Percentiles rank a stretch among this genome's conserved stretches.
These are phyloP conservation scores for Quercus cerris DNA, from an alignment of 306 rosid species.

Conservation along the genomic window DNA sequence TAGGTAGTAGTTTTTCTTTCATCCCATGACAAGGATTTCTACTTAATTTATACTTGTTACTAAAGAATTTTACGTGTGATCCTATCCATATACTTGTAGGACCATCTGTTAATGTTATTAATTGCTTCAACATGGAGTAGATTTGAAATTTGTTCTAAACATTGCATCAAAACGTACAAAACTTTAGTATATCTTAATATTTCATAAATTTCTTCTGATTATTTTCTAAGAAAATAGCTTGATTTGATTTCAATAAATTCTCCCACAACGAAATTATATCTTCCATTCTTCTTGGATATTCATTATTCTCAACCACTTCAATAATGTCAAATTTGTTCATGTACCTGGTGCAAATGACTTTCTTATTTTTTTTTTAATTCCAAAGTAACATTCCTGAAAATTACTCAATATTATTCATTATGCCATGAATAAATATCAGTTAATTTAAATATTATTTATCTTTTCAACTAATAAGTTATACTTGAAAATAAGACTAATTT, in stretches of 20 bases:
- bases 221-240: too few relatives aligned
- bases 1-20: not conserved
- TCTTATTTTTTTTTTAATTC: not conserved
- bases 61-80: conserved; percentile 36
- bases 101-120: not conserved
- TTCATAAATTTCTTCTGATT: not conserved
- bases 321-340: not conserved
- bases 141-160: not conserved
- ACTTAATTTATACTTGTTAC: conserved; percentile 23
- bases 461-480: too few relatives aligned
- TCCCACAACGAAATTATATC: too few relatives aligned
- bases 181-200: not conserved
- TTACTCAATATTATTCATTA: too few relatives aligned
- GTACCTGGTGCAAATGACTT: not conserved
- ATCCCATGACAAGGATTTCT: conserved; percentile 23
- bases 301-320: not conserved
- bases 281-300: too few relatives aligned
- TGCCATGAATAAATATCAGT: too few relatives aligned
- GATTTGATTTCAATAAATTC: too few relatives aligned
- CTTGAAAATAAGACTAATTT: too few relatives aligned
- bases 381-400: not conserved
- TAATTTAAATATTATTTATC: too few relatives aligned
- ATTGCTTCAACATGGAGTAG: not conserved
- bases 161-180: too few relatives aligned
- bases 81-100: conserved; percentile 24